Evolutionary conservation across 495 filamentous ascomycete species (phyloP).

Genomic region (Parathielavia hyrcaniae): DNA sequence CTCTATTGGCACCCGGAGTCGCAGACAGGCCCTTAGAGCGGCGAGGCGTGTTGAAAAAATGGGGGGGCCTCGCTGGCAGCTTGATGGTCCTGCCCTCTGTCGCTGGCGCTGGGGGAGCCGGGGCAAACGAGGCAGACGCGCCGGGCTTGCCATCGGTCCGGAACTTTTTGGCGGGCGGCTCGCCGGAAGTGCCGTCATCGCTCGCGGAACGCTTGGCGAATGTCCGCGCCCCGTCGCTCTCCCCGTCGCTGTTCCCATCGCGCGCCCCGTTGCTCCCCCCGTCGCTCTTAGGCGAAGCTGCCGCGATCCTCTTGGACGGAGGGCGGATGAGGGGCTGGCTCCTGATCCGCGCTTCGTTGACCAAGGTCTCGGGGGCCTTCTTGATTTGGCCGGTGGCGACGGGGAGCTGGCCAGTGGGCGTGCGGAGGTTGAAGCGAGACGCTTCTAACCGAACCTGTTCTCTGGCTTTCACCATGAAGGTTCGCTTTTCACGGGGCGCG

Average conservation of each 20-base stretch:
- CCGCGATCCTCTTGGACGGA: neutral
- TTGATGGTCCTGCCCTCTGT: neutral
- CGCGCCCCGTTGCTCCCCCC: slow-evolving; percentile 17
- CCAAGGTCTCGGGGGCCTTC: slow-evolving; percentile 35
- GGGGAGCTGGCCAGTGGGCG: slow-evolving; percentile 20
- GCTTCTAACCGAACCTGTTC: slow-evolving; percentile 12
- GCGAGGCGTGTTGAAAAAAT: too few relatives aligned
- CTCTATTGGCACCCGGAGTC: too few relatives aligned
- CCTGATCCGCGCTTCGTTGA: slow-evolving; percentile 31
- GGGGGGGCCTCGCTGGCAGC: too few relatives aligned
- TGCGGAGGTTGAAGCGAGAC: slow-evolving; percentile 23
- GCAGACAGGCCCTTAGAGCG: too few relatives aligned
- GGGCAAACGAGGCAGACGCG: neutral
- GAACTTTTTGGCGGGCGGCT: neutral
- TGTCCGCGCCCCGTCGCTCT: slow-evolving; percentile 5
- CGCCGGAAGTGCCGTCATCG: neutral
- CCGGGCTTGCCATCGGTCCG: neutral
- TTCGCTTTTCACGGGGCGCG: slow-evolving; percentile 12
- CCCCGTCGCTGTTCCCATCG: slow-evolving; percentile 26
- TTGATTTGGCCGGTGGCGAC: slow-evolving; percentile 29
- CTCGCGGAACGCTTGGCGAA: neutral
- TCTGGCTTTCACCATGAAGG: slow-evolving; percentile 20
- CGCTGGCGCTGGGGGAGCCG: neutral
- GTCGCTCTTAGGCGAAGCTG: neutral
- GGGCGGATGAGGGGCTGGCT: slow-evolving; percentile 21